Conservation (phyloP, 2,329 filamentous ascomycete species). For the Pseudogymnoascus sp. region DNA sequence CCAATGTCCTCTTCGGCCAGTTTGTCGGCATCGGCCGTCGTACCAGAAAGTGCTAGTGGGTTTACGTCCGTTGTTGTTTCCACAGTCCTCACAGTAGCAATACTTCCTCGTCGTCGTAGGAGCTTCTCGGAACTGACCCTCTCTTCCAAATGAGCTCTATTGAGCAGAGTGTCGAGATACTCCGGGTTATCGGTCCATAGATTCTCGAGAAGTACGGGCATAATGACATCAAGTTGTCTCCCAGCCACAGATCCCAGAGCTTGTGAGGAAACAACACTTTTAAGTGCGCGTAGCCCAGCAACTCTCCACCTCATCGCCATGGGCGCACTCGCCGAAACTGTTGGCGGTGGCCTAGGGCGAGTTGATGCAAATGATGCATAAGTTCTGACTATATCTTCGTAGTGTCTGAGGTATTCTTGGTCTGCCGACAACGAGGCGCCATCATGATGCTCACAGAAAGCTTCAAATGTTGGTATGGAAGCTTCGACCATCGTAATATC, state of each 20-base stretch:
- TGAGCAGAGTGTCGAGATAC: conserved; percentile 59
- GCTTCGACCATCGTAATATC: conserved; percentile 92
- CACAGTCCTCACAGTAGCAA: conserved; percentile 66
- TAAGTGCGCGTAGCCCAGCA: conserved; percentile 68
- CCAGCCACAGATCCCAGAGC: conserved; percentile 66
- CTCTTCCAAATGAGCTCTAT: conserved; percentile 60
- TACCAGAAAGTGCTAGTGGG: conserved; percentile 65
- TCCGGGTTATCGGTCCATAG: conserved; percentile 67
- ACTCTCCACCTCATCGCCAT: conserved; percentile 72
- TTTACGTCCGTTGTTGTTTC: conserved; percentile 57
- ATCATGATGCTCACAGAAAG: conserved; percentile 84
- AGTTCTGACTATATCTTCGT: conserved; percentile 69
- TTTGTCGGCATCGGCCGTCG: conserved; percentile 79
- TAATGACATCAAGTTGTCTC: conserved; percentile 66
- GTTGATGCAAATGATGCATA: conserved; percentile 77
- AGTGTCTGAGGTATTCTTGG: conserved; percentile 72
- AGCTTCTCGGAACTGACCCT: conserved; percentile 58
- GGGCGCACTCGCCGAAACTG: conserved; percentile 56
- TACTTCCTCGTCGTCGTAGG: conserved; percentile 63
- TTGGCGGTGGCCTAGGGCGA: conserved; percentile 39
- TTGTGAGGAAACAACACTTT: conserved; percentile 72
- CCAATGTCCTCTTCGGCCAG: conserved; percentile 84
- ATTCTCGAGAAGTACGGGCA: conserved; percentile 82
- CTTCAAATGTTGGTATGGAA: conserved; percentile 75
- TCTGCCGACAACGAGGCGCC: conserved; percentile 78